Percentiles rank a stretch among this genome's conserved stretches.
phyloP scores from a whole-genome alignment of 2,329 filamentous ascomycete genomes.

The Alternaria ventricosa region DNA sequence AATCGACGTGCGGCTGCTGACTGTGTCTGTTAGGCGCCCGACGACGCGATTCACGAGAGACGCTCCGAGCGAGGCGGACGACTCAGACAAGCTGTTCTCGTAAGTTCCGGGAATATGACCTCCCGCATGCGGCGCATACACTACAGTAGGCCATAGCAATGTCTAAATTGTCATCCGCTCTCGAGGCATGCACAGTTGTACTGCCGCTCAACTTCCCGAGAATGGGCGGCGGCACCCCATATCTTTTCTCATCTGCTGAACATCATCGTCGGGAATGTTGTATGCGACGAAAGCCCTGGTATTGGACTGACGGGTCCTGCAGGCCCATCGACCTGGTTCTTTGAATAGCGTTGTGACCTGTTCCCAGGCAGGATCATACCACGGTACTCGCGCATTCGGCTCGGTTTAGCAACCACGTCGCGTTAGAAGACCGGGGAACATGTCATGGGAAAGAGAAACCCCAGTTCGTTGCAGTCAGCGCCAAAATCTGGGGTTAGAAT shows the following conservation, averaged over 20 bases:
- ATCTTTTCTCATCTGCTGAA: background rate
- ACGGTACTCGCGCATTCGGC: background rate
- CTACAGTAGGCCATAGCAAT: background rate
- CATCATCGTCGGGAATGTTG: background rate
- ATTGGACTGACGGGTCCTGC: no score
- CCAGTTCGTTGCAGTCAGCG: background rate
- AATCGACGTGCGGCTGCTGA: background rate
- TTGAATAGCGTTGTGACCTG: background rate
- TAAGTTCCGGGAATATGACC: background rate
- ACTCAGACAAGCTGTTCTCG: background rate
- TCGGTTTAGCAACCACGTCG: constrained; percentile 1
- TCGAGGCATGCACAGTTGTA: background rate
- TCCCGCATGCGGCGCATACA: background rate
- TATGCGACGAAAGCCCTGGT: background rate
- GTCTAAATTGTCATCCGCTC: background rate
- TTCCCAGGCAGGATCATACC: background rate
- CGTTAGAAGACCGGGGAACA: background rate
- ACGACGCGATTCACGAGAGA: background rate
- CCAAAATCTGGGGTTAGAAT: background rate
- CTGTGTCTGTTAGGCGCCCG: background rate
- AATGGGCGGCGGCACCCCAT: background rate
- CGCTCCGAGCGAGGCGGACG: background rate
- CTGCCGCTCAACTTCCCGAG: background rate
- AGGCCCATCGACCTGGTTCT: background rate
- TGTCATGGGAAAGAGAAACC: background rate